phyloP scores from a whole-genome alignment of 139 green algal genomes.

The Haematococcus lacustris region DNA sequence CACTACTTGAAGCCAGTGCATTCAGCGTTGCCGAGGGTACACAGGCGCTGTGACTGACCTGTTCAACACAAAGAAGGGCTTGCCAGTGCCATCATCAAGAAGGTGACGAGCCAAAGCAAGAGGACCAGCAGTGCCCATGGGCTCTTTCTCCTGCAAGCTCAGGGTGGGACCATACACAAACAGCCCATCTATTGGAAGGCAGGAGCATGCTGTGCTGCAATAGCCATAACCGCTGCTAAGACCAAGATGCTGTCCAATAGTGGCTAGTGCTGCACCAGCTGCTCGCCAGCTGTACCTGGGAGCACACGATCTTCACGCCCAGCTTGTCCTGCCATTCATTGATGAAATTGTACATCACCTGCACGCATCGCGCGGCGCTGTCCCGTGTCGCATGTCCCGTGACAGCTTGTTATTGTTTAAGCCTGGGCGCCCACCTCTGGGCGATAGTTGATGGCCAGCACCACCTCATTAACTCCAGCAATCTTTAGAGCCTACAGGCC shows the following conservation, averaged over 20 bases:
- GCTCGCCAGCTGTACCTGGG: too few species aligned
- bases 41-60: too few species aligned
- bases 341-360: constrained; percentile 93
- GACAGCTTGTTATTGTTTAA: too few species aligned
- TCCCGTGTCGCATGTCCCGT: too few species aligned
- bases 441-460: constrained; percentile 96
- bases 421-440: constrained; percentile 78
- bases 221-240: background rate
- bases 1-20: too few species aligned
- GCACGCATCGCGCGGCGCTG: background rate
- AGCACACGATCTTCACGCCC: constrained; percentile 89
- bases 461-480: constrained; percentile 85
- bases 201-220: background rate
- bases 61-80: constrained; percentile 98
- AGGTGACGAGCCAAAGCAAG: constrained; percentile 83
- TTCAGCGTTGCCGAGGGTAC: too few species aligned
- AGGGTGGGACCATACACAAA: too few species aligned
- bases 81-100: constrained; percentile 74
- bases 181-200: too few species aligned
- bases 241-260: too few species aligned
- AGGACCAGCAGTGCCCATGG: constrained; percentile 94
- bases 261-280: too few species aligned
- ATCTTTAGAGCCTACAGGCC: constrained; percentile 90
- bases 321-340: constrained; percentile 94
- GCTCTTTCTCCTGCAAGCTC: constrained; percentile 87